Percentiles rank a stretch among this genome's conserved stretches.
Evolutionary conservation across 345 rosid genomes (phyloP).

Genomic region (Bruguiera gymnorhiza): DNA sequence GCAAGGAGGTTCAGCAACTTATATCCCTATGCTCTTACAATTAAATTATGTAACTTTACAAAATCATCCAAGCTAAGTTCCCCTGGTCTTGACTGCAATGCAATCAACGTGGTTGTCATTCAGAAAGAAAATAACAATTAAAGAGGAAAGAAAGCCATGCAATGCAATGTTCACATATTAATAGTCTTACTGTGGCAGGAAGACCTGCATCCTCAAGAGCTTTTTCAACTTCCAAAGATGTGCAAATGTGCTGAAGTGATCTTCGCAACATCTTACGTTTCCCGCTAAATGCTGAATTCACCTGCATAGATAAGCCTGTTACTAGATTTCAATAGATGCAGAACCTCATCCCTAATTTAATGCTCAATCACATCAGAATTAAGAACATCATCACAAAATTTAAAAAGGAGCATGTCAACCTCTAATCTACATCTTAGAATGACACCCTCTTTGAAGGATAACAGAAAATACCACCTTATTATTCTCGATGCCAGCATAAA

Average conservation of each 20-base stretch:
- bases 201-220: slow-evolving; percentile 4
- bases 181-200: not conserved
- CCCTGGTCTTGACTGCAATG: slow-evolving; percentile 85
- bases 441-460: no score
- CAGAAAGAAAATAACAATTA: not conserved
- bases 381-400: no score
- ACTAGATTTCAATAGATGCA: no score
- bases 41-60: slow-evolving; percentile 72
- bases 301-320: not conserved
- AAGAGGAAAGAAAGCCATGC: no score
- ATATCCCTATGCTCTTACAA: slow-evolving; percentile 30
- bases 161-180: no score
- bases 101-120: not conserved
- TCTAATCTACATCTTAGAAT: no score
- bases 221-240: not conserved
- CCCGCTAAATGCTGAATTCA: not conserved
- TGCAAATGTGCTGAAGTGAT: not conserved
- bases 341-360: no score
- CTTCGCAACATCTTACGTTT: slow-evolving; percentile 8
- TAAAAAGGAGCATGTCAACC: no score
- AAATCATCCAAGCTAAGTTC: slow-evolving; percentile 84
- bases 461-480: no score
- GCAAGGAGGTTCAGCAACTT: not conserved
- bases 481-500: no score
- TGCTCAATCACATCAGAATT: no score